Evolutionary conservation across 768 basidiomycete genomes (phyloP).

Genomic region (Auriscalpium microsporum): DNA sequence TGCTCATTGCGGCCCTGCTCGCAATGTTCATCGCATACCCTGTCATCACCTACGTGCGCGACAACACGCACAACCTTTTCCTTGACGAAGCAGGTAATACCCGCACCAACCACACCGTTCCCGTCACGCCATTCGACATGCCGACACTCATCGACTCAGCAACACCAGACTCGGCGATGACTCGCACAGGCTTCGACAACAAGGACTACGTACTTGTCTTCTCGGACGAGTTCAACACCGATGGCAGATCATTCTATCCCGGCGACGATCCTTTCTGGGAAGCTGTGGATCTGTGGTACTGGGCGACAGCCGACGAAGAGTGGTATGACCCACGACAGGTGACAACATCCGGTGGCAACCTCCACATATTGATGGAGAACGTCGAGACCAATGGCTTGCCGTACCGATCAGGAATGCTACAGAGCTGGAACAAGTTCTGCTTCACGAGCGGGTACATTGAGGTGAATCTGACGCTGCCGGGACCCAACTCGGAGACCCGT

Average conservation of each 20-base stretch:
- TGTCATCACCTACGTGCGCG: constrained; percentile 45
- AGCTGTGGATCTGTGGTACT: constrained; percentile 66
- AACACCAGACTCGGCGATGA: constrained; percentile 52
- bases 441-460: constrained; percentile 75
- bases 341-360: constrained; percentile 54
- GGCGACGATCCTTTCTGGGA: constrained; percentile 70
- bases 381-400: constrained; percentile 44
- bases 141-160: constrained; percentile 59
- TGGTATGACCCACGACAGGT: constrained; percentile 69
- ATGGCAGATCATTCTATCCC: constrained; percentile 43
- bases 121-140: constrained; percentile 28
- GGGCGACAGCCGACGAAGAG: constrained; percentile 59
- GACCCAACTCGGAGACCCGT: constrained; percentile 40
- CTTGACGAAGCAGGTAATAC: constrained; percentile 49
- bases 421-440: constrained; percentile 89
- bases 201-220: constrained; percentile 58
- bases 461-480: constrained; percentile 51
- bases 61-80: constrained; percentile 29
- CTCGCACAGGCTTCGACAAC: constrained; percentile 68
- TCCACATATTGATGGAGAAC: constrained; percentile 64
- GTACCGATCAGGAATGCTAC: constrained; percentile 73
- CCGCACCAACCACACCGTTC: constrained; percentile 54
- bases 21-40: constrained; percentile 80
- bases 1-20: constrained; percentile 56
- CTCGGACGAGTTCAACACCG: constrained; percentile 55